Conservation (phyloP, 768 basidiomycete genomes). For the Leccinum broughii region DNA sequence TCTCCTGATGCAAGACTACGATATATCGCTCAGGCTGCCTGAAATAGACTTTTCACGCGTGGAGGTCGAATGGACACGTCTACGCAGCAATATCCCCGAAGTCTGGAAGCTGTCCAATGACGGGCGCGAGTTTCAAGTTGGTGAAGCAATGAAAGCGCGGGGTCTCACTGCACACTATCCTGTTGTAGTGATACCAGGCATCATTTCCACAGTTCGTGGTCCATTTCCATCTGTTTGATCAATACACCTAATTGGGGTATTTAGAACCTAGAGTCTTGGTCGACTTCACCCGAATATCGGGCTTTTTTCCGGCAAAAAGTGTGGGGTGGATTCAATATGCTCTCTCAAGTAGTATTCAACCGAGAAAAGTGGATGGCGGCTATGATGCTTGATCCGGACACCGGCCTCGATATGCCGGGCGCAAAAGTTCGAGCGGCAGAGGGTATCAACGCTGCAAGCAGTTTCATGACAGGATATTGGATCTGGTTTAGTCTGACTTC, state of each 20-base stretch:
- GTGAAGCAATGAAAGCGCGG: conserved; percentile 62
- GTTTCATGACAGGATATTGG: conserved; percentile 91
- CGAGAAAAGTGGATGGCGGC: conserved; percentile 88
- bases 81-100: conserved; percentile 72
- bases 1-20: conserved; percentile 69
- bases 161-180: conserved; percentile 74
- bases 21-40: conserved; percentile 61
- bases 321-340: conserved; percentile 80
- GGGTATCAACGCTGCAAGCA: conserved; percentile 87
- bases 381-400: conserved; percentile 87
- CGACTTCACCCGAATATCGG: conserved; percentile 80
- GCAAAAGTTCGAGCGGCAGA: conserved; percentile 90
- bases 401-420: conserved; percentile 85
- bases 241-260: not conserved
- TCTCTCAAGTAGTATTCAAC: conserved; percentile 81
- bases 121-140: conserved; percentile 78
- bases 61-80: conserved; percentile 68
- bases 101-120: conserved; percentile 81
- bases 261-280: conserved; percentile 93
- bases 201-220: conserved; percentile 77
- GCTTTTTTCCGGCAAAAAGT: conserved; percentile 90
- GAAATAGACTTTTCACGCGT: conserved; percentile 67
- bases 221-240: not conserved
- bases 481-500: conserved; percentile 61
- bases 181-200: conserved; percentile 84